Evolutionary conservation across 805 yeast species (phyloP).

Genomic region (Pichia kluyveri): DNA sequence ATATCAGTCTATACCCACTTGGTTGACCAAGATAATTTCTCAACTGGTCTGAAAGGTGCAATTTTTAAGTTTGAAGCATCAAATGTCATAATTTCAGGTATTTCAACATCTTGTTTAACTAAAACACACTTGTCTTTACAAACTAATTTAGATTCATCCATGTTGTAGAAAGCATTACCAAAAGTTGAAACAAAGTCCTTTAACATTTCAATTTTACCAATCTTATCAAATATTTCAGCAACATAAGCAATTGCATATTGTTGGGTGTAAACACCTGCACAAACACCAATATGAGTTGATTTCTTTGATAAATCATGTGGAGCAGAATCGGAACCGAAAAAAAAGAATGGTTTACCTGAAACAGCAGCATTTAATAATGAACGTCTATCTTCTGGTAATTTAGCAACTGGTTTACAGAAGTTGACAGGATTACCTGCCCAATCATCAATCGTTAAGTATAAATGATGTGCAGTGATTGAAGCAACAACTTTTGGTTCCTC

Average conservation of each 20-base stretch:
- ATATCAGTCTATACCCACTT: slow-evolving; percentile 47
- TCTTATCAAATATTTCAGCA: slow-evolving; percentile 75
- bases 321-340: slow-evolving; percentile 97
- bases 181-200: slow-evolving; percentile 66
- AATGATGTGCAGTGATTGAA: slow-evolving; percentile 92
- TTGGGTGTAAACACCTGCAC: slow-evolving; percentile 98
- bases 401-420: slow-evolving; percentile 97
- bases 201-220: slow-evolving; percentile 54
- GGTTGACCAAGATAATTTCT: slow-evolving; percentile 57
- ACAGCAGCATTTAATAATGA: slow-evolving; percentile 84
- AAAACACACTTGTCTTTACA: slow-evolving; percentile 43
- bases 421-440: slow-evolving; percentile 97
- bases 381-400: slow-evolving; percentile 72
- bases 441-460: slow-evolving; percentile 77
- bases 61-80: slow-evolving; percentile 37
- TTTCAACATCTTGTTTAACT: slow-evolving; percentile 40
- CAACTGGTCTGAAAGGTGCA: slow-evolving; percentile 85
- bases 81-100: slow-evolving; percentile 52
- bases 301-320: slow-evolving; percentile 87
- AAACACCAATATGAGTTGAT: slow-evolving; percentile 69
- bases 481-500: slow-evolving; percentile 64
- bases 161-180: slow-evolving; percentile 64
- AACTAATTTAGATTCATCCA: slow-evolving; percentile 37
- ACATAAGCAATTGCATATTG: slow-evolving; percentile 71
- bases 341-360: slow-evolving; percentile 84